Evolutionary conservation across 768 basidiomycete species (phyloP).

Genomic region (Cyathus striatus): DNA sequence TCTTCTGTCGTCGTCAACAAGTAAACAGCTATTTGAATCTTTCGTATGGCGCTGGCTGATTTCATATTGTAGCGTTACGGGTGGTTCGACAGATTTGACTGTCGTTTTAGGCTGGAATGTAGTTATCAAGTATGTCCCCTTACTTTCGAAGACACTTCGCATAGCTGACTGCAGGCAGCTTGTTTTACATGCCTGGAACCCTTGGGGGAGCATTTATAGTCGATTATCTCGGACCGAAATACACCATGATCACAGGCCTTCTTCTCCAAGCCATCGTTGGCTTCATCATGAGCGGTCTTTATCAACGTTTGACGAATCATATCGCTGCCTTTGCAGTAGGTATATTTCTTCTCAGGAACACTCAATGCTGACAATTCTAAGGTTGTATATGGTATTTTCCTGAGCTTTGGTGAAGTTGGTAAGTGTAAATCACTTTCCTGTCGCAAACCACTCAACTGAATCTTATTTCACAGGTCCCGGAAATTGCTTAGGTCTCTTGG

Average conservation of each 20-base stretch:
- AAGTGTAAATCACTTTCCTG: slow-evolving; percentile 9
- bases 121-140: slow-evolving; percentile 63
- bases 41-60: too few relatives aligned
- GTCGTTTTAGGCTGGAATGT: slow-evolving; percentile 82
- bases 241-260: slow-evolving; percentile 70
- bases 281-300: slow-evolving; percentile 88
- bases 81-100: slow-evolving; percentile 40
- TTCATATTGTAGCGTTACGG: slow-evolving; percentile 45
- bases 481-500: slow-evolving; percentile 81
- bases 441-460: neutral
- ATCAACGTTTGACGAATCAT: slow-evolving; percentile 55
- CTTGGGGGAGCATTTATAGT: slow-evolving; percentile 71
- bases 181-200: slow-evolving; percentile 47
- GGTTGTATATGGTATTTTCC: slow-evolving; percentile 89
- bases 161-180: slow-evolving; percentile 10
- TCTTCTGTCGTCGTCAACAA: slow-evolving; percentile 69
- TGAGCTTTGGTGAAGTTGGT: slow-evolving; percentile 86
- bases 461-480: slow-evolving; percentile 53
- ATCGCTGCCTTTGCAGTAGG: slow-evolving; percentile 73
- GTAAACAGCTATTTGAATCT: slow-evolving; percentile 25
- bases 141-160: neutral
- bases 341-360: slow-evolving; percentile 3
- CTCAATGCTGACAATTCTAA: too few relatives aligned
- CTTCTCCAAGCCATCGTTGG: slow-evolving; percentile 68
- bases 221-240: slow-evolving; percentile 72